Evolutionary conservation across 768 basidiomycete genomes (phyloP).

Genomic region (Leccinum sublutescens): DNA sequence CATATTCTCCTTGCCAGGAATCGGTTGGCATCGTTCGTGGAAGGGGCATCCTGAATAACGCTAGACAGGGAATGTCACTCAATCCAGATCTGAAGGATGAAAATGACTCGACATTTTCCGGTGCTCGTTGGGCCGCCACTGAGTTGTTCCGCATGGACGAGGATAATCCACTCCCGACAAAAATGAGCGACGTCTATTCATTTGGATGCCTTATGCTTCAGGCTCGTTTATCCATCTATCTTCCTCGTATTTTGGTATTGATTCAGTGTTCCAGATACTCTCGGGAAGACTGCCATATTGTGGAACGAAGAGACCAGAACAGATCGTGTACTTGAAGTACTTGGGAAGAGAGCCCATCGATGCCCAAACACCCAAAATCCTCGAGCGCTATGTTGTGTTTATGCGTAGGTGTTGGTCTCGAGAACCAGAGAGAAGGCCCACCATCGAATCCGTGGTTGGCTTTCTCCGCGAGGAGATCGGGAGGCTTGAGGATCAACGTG

Average conservation of each 20-base stretch:
- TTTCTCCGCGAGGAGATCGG: conserved; percentile 6
- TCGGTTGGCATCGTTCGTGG: conserved; percentile 2
- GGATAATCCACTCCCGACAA: conserved; percentile 1
- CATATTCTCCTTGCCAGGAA: background rate
- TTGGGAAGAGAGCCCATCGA: conserved; percentile 17
- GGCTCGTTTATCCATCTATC: conserved; percentile 1
- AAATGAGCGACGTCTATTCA: conserved; percentile 17
- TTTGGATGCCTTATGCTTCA: conserved; percentile 18
- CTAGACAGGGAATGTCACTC: background rate
- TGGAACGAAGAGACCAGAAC: conserved; percentile 7
- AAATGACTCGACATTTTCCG: background rate
- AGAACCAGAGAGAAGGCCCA: conserved; percentile 9
- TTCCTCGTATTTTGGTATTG: background rate
- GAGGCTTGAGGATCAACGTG: background rate
- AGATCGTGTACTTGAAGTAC: conserved; percentile 15
- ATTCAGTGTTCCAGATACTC: background rate
- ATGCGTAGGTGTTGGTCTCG: conserved; percentile 12
- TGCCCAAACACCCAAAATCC: conserved; percentile 1
- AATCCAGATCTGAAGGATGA: background rate
- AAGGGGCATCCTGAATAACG: conserved; percentile 2
- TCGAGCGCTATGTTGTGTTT: conserved; percentile 2
- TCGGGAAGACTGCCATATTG: conserved; percentile 10
- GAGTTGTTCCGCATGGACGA: conserved; percentile 7
- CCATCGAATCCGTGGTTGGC: conserved; percentile 5
- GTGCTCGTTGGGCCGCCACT: conserved; percentile 15